These are phyloP conservation scores for Coniochaeta sp. DNA, from an alignment of 2,329 filamentous ascomycete species.

Conservation along the genomic window DNA sequence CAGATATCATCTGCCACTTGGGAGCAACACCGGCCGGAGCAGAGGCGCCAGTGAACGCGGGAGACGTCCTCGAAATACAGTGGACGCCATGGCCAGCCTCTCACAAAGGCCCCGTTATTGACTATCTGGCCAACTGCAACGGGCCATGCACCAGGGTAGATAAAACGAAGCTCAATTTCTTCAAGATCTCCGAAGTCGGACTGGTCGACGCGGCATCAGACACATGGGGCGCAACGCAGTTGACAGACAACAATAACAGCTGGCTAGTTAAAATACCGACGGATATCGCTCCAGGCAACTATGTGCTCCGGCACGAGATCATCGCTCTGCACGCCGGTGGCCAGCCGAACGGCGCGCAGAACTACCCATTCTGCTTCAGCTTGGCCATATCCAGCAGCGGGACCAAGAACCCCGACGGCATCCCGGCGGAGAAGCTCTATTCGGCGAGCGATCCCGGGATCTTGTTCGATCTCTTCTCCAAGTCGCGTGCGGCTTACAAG, in stretches of 20 bases:
- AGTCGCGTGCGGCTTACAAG: constrained; percentile 7
- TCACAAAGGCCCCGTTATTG: constrained; percentile 24
- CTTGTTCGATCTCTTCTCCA: constrained; percentile 10
- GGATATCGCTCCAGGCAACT: constrained; percentile 37
- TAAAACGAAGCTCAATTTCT: constrained; percentile 21
- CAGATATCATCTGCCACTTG: constrained; percentile 21
- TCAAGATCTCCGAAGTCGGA: constrained; percentile 22
- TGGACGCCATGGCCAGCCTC: constrained; percentile 20
- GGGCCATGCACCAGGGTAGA: constrained; percentile 23
- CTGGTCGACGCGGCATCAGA: constrained; percentile 20
- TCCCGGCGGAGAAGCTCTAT: constrained; percentile 8
- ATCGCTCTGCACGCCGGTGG: constrained; percentile 22
- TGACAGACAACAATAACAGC: constrained; percentile 42
- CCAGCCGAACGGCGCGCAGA: constrained; percentile 11
- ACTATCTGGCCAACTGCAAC: constrained; percentile 26
- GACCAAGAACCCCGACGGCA: constrained; percentile 8
- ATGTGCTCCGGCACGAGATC: constrained; percentile 45
- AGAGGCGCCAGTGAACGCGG: constrained; percentile 17
- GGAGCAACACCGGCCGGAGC: constrained; percentile 17
- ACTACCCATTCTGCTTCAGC: constrained; percentile 13
- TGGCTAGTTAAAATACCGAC: constrained; percentile 40
- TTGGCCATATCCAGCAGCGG: constrained; percentile 8
- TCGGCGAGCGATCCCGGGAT: constrained; percentile 10
- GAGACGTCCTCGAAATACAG: constrained; percentile 17
- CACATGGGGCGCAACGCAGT: constrained; percentile 28